Base-by-base conservation (phyloP, 1,284 basidiomycete species). In the Ustilago nuda region DNA sequence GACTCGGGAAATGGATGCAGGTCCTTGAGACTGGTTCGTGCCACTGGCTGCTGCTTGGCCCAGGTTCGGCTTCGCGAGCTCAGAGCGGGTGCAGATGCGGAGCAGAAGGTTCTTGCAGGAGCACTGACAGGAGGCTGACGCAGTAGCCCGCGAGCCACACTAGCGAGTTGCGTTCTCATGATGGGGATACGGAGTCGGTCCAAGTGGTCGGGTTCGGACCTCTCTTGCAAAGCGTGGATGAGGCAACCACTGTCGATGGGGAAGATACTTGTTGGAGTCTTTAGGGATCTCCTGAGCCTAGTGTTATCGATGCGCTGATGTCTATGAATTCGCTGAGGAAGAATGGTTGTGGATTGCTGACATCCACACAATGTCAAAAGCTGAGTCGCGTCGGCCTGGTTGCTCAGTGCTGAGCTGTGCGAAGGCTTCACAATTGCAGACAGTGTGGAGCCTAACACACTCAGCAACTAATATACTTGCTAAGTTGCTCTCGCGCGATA, bases 1-100 rank as follows among this genome's bases (percentile, higher is more conserved):
- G 66, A 61, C 19, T 70, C 60, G 43, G 75, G 75, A 33, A 77
- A 61, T 7, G 75, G 75, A 37, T 77, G 70, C 52, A 77, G 45
- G 17, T 77, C 75, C 52, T 73, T 67, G 61, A 77, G 61, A 32
- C 75, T 41, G 2, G 67, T 70, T 52, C 67, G 71, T 41, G 56
- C 70, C 5, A 51, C 62, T 6, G 52, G 56, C 51, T 63, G 45
- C 45, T 68, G 74, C 59, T 68, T 69, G 37, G 62, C 32, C 19
- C 27, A 64, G 15, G 50, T 54, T 30, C 70, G 60, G 39, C 52
- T 45, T 30, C 75, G 52, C 8, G 75, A 73, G 64, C 63, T 73
- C 15, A 72, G 48, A 0, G 33, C 51, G 8, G 73, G 69, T n/a
- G 61, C 61, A 3, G 73, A 65, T 19, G 46, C 68, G 2, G 65